Conservation (phyloP, 176 grass and related monocot species). For the Raddia guianensis region DNA sequence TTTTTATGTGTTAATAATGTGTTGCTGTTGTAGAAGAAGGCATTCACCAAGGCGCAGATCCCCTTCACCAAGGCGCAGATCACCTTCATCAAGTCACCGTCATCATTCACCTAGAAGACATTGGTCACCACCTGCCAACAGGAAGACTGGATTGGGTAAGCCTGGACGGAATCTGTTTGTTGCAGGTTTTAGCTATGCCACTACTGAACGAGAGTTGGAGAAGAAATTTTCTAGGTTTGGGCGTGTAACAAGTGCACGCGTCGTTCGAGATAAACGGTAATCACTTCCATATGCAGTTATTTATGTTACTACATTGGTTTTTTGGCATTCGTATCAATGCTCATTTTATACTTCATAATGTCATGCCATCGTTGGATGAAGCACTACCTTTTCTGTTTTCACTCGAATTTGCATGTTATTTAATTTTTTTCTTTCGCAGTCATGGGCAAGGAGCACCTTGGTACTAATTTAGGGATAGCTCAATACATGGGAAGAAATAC, state of each 20-base stretch:
- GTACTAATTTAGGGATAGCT: constrained; percentile 4
- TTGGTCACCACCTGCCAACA: constrained; percentile 80
- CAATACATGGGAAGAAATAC: constrained; percentile 1
- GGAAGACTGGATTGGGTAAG: constrained; percentile 83
- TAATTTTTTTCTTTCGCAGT: not conserved
- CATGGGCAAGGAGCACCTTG: not conserved
- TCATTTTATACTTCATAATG: constrained; percentile 20
- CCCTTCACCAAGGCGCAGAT: constrained; percentile 10
- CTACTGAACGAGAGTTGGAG: constrained; percentile 87
- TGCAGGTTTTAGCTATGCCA: constrained; percentile 93
- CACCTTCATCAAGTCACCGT: constrained; percentile 54
- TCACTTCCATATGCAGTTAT: constrained; percentile 35
- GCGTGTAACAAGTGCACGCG: constrained; percentile 72
- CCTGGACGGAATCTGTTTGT: constrained; percentile 84
- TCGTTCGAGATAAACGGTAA: constrained; percentile 80
- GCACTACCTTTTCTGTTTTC: not conserved
- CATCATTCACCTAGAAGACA: constrained; percentile 65
- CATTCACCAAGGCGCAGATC: constrained; percentile 64
- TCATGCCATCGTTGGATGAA: not conserved
- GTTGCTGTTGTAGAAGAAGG: constrained; percentile 48
- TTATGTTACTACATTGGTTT: constrained; percentile 28
- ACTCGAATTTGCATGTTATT: constrained; percentile 20
- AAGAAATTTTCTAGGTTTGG: constrained; percentile 85
- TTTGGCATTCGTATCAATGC: not conserved
- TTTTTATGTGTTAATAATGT: constrained; percentile 27